A percentile compares a stretch with the other conserved stretches of the same genome.
phyloP scores from a whole-genome alignment of 2,329 filamentous ascomycete species.

The Daldinia sp. region DNA sequence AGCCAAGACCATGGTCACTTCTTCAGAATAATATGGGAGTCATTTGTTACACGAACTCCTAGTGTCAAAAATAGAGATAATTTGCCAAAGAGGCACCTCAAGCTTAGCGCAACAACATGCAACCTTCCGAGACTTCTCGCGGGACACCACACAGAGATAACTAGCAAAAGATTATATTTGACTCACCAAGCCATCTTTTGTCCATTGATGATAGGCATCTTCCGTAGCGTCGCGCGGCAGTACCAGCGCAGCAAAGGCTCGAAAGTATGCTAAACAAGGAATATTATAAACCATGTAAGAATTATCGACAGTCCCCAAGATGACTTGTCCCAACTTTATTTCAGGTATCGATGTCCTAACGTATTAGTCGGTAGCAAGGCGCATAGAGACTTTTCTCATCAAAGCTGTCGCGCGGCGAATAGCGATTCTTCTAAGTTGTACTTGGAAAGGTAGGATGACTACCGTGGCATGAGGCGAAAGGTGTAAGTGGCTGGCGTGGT shows the following conservation, averaged over 20 bases:
- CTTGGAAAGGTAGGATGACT: constrained; percentile 6
- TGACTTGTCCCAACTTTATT: constrained; percentile 8
- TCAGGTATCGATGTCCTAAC: constrained; percentile 9
- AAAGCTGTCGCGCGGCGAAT: constrained; percentile 5
- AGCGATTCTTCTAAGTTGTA: constrained; percentile 10
- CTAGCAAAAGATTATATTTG: constrained; percentile 2
- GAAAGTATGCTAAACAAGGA: constrained; percentile 2
- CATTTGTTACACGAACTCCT: constrained; percentile 29
- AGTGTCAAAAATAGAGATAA: constrained; percentile 6
- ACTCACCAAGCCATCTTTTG: constrained; percentile 78
- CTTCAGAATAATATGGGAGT: not conserved
- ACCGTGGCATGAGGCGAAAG: constrained; percentile 18
- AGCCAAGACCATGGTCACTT: not conserved
- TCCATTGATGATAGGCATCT: constrained; percentile 74
- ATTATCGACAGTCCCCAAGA: not conserved
- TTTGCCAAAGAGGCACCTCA: constrained; percentile 9
- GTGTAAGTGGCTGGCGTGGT: constrained; percentile 18
- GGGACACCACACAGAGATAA: constrained; percentile 6
- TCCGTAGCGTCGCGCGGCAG: constrained; percentile 35
- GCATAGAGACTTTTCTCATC: constrained; percentile 11
- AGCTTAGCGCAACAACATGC: constrained; percentile 28
- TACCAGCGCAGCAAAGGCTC: constrained; percentile 14
- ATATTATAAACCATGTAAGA: constrained; percentile 15
- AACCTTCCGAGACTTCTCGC: constrained; percentile 31
- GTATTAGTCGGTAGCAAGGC: not conserved